Percentiles rank a stretch among this genome's conserved stretches.
Conservation (phyloP, 2,329 filamentous ascomycete species). For the Penicillium sp. region DNA sequence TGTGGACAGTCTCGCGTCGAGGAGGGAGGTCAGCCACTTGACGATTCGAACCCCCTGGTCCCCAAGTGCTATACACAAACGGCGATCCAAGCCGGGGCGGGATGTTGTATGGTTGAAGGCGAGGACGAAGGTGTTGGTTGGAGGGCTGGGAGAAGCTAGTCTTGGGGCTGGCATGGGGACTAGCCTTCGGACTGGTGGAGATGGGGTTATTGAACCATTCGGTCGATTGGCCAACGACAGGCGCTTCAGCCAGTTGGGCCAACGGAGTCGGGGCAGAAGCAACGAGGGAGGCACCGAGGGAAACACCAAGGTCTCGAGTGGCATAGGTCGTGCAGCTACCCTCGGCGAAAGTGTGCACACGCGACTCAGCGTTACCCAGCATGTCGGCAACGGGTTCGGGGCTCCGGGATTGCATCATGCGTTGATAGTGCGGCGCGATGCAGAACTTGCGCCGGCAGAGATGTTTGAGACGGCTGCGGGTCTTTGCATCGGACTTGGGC, state of each 20-base stretch:
- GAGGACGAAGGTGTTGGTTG: slow-evolving; percentile 18
- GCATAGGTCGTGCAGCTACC: slow-evolving; percentile 40
- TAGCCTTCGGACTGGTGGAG: slow-evolving; percentile 24
- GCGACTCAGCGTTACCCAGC: slow-evolving; percentile 35
- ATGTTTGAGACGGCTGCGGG: slow-evolving; percentile 61
- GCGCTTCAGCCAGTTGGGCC: slow-evolving; percentile 38
- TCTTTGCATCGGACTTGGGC: slow-evolving; percentile 63
- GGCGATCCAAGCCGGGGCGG: slow-evolving; percentile 54
- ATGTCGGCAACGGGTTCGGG: slow-evolving; percentile 60
- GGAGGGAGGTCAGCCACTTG: slow-evolving; percentile 36
- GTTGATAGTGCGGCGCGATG: slow-evolving; percentile 67
- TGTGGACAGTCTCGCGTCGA: slow-evolving; percentile 51
- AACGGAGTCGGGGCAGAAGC: slow-evolving; percentile 39
- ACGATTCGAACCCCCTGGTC: slow-evolving; percentile 44
- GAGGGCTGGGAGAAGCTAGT: slow-evolving; percentile 5
- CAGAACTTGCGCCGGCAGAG: slow-evolving; percentile 66
- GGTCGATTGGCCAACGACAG: slow-evolving; percentile 26
- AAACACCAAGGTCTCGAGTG: slow-evolving; percentile 51
- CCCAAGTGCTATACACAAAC: slow-evolving; percentile 56
- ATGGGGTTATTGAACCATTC: slow-evolving; percentile 45
- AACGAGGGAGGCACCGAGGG: slow-evolving; percentile 44
- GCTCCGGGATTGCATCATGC: slow-evolving; percentile 63
- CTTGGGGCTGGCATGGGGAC: slow-evolving; percentile 2
- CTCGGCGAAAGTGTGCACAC: slow-evolving; percentile 26
- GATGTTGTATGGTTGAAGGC: slow-evolving; percentile 25